These are phyloP conservation scores for Paracoccidioides lutzii DNA, from an alignment of 2,329 filamentous ascomycete species.

Conservation along the genomic window DNA sequence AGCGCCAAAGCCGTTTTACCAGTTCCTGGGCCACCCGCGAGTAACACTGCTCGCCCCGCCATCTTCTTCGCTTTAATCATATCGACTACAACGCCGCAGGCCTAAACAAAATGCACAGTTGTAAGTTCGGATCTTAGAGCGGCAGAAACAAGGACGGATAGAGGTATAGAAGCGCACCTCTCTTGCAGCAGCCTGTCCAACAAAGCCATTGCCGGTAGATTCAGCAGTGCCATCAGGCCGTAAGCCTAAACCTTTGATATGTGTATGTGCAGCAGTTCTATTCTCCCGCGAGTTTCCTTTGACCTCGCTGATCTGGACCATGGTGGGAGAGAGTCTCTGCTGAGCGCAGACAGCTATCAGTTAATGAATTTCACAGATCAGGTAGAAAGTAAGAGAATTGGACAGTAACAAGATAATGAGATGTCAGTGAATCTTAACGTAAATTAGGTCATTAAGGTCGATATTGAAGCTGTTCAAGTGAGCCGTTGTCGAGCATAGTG, in stretches of 20 bases:
- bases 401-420: not conserved
- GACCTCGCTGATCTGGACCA: conserved; percentile 88
- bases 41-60: conserved; percentile 83
- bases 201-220: conserved; percentile 65
- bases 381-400: not conserved
- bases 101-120: conserved; percentile 37
- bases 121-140: not conserved
- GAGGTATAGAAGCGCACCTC: conserved; percentile 49
- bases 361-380: not conserved
- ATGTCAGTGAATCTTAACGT: not conserved
- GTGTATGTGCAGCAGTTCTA: conserved; percentile 89
- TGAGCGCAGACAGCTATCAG: not conserved
- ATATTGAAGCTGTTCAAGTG: not conserved
- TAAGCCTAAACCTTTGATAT: conserved; percentile 90
- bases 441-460: not conserved
- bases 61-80: conserved; percentile 94
- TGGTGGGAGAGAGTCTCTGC: conserved; percentile 25
- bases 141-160: conserved; percentile 8
- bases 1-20: conserved; percentile 95
- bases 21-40: conserved; percentile 88
- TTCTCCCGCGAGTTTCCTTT: conserved; percentile 92
- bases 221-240: conserved; percentile 78
- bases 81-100: conserved; percentile 90
- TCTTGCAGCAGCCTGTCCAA: conserved; percentile 75
- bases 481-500: not conserved